phyloP scores from a whole-genome alignment of 2,329 filamentous ascomycete genomes.

The Phaeosphaeriaceae sp. region DNA sequence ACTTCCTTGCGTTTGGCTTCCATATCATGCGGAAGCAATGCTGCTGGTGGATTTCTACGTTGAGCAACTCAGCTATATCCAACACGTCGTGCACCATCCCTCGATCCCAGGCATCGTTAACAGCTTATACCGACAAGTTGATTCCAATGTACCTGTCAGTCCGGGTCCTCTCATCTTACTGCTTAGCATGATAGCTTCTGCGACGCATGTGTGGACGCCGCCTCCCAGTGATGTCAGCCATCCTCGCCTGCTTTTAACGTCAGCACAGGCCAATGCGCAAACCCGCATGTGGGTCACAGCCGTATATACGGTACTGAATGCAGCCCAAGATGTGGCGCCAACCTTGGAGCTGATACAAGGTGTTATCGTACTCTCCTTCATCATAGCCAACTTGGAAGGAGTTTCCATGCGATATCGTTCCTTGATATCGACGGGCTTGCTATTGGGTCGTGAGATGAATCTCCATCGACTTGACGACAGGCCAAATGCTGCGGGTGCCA shows the following conservation, averaged over 20 bases:
- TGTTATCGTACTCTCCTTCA: slow-evolving; percentile 44
- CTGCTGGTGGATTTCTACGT: slow-evolving; percentile 44
- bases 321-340: slow-evolving; percentile 24
- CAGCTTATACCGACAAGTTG: neutral
- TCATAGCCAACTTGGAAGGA: slow-evolving; percentile 45
- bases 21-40: slow-evolving; percentile 2
- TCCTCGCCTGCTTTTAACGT: neutral
- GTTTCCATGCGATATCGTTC: slow-evolving; percentile 42
- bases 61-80: slow-evolving; percentile 39
- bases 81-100: slow-evolving; percentile 46
- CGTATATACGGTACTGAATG: slow-evolving; percentile 42
- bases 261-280: slow-evolving; percentile 31
- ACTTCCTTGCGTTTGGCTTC: too few relatives aligned
- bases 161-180: too few relatives aligned
- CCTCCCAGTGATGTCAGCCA: too few relatives aligned
- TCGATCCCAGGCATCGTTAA: slow-evolving; percentile 35
- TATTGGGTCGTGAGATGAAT: slow-evolving; percentile 27
- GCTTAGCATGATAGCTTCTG: too few relatives aligned
- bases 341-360: slow-evolving; percentile 49
- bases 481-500: neutral
- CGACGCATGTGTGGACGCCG: too few relatives aligned
- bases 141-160: too few relatives aligned
- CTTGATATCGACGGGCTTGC: slow-evolving; percentile 40
- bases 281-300: slow-evolving; percentile 39
- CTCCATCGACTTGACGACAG: slow-evolving; percentile 20